Percentiles rank a stretch among this genome's conserved stretches.
phyloP scores from a whole-genome alignment of 805 yeast species.

The Nadsonia fulvescens region DNA sequence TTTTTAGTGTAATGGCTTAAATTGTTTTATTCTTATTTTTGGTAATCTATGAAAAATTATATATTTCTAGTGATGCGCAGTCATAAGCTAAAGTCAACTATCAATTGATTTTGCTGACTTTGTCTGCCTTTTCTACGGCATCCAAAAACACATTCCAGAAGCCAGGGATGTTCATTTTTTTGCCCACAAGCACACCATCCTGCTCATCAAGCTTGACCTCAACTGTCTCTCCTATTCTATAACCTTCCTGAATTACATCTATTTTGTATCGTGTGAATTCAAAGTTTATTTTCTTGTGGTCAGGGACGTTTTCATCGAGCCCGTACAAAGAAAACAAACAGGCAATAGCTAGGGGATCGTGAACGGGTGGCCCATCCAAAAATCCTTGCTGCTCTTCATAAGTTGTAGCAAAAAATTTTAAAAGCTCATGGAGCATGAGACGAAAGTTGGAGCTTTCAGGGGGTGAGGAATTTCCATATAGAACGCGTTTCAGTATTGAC shows the following conservation, averaged over 20 bases:
- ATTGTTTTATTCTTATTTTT: too few species aligned
- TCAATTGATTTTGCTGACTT: too few species aligned
- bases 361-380: slow-evolving; percentile 51
- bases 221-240: slow-evolving; percentile 16
- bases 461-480: slow-evolving; percentile 14
- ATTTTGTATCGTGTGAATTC: slow-evolving; percentile 8
- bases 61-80: too few species aligned
- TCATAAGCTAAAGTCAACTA: too few species aligned
- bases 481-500: slow-evolving; percentile 23
- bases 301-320: slow-evolving; percentile 9
- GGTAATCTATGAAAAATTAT: too few species aligned
- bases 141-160: slow-evolving; percentile 30
- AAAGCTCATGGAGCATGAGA: slow-evolving; percentile 33
- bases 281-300: slow-evolving; percentile 9
- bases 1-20: too few species aligned
- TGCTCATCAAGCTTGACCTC: slow-evolving; percentile 8
- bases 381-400: slow-evolving; percentile 27
- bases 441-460: slow-evolving; percentile 20
- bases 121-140: slow-evolving; percentile 23
- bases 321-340: slow-evolving; percentile 32
- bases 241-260: slow-evolving; percentile 13
- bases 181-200: slow-evolving; percentile 24
- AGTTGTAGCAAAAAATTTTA: slow-evolving; percentile 30
- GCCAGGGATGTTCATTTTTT: slow-evolving; percentile 21
- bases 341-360: slow-evolving; percentile 60